A percentile compares a stretch with the other conserved stretches of the same genome.
Evolutionary conservation across 192 early-diverging fungal genomes (phyloP).

Genomic region (Dimargaris cristalligena): DNA sequence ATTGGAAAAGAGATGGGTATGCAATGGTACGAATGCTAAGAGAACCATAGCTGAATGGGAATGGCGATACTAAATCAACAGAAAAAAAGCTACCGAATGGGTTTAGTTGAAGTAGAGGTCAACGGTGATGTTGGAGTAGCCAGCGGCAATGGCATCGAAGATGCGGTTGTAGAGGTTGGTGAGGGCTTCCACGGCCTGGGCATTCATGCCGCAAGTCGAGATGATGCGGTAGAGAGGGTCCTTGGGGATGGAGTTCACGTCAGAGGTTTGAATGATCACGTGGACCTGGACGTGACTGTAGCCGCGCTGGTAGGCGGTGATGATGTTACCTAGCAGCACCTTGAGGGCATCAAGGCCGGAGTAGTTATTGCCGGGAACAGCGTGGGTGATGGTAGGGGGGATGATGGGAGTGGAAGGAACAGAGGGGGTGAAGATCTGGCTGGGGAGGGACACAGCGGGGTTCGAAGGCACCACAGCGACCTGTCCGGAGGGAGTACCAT

Average conservation of each 20-base stretch:
- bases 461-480: neutral
- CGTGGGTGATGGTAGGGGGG: neutral
- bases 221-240: neutral
- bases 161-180: neutral
- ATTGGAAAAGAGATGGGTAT: neutral
- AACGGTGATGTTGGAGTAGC: slow-evolving; percentile 1
- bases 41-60: no score
- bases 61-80: neutral
- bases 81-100: neutral
- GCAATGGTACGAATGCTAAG: neutral
- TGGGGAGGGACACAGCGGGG: neutral
- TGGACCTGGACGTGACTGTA: neutral
- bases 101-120: neutral
- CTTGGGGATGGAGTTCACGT: neutral
- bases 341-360: neutral
- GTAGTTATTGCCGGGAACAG: neutral
- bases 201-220: no score
- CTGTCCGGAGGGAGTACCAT: neutral
- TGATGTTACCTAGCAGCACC: neutral
- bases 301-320: neutral
- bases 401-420: neutral
- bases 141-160: neutral
- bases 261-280: neutral
- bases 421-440: neutral
- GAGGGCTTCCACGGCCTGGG: neutral